Evolutionary conservation across 2,329 filamentous ascomycete species (phyloP).

Genomic region (Aspergillus phoenicis): DNA sequence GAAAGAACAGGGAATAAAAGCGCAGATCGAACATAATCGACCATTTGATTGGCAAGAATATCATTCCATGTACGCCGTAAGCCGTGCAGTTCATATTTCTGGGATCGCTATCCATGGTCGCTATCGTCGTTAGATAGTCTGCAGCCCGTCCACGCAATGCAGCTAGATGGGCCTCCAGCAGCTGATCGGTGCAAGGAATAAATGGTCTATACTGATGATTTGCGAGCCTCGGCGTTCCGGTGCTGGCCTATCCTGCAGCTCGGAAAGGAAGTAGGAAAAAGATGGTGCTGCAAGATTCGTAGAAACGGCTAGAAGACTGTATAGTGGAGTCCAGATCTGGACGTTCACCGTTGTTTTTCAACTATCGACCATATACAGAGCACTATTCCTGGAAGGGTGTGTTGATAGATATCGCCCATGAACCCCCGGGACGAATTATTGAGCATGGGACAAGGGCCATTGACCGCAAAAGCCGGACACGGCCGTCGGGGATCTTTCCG

Average conservation of each 20-base stretch:
- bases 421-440: neutral
- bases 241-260: constrained; percentile 1
- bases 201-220: neutral
- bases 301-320: constrained; percentile 7
- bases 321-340: constrained; percentile 3
- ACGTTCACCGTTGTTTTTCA: constrained; percentile 3
- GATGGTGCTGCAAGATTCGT: constrained; percentile 5
- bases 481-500: neutral
- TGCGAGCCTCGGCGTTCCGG: neutral
- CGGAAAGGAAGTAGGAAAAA: neutral
- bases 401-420: neutral
- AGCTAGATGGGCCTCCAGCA: neutral
- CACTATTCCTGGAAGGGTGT: neutral
- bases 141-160: neutral
- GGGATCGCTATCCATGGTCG: neutral
- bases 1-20: neutral
- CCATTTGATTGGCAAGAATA: neutral
- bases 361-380: constrained; percentile 4
- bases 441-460: neutral
- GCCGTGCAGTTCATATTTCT: neutral
- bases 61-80: neutral
- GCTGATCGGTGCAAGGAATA: constrained; percentile 1
- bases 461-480: neutral
- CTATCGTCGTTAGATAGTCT: neutral
- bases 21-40: neutral